Conservation (phyloP, 768 basidiomycete genomes). For the Boletus vinaceobasis region DNA sequence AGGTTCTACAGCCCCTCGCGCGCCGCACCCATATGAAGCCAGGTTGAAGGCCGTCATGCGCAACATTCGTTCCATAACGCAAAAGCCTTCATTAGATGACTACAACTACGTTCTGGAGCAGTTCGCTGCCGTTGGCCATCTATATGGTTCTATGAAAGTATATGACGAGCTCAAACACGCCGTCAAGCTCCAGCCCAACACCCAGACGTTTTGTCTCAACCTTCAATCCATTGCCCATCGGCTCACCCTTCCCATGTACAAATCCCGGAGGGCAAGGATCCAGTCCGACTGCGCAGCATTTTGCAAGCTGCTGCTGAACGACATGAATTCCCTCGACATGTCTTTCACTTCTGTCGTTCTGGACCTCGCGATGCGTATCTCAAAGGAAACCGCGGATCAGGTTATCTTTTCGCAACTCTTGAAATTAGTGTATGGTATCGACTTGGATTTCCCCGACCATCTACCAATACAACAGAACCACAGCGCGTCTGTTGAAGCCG, state of each 20-base stretch:
- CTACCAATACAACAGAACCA: constrained; percentile 36
- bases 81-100: constrained; percentile 52
- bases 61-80: constrained; percentile 56
- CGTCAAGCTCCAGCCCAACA: constrained; percentile 43
- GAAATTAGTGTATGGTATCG: constrained; percentile 71
- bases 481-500: background rate
- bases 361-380: constrained; percentile 64
- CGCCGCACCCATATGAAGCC: constrained; percentile 57
- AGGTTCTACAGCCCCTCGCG: constrained; percentile 33
- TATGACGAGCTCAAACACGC: constrained; percentile 52
- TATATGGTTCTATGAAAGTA: constrained; percentile 54
- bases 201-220: constrained; percentile 58
- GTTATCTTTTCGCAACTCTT: constrained; percentile 57
- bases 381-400: constrained; percentile 58
- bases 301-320: constrained; percentile 49
- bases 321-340: constrained; percentile 51
- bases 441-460: constrained; percentile 71
- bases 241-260: constrained; percentile 54
- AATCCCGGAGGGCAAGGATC: constrained; percentile 32
- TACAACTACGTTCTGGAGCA: constrained; percentile 74
- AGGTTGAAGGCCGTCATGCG: constrained; percentile 66
- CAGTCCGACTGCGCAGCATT: constrained; percentile 44
- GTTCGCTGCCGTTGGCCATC: constrained; percentile 74
- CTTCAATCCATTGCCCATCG: constrained; percentile 72
- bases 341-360: constrained; percentile 57